Conservation (phyloP, 768 basidiomycete species). For the Mycena crocata region DNA sequence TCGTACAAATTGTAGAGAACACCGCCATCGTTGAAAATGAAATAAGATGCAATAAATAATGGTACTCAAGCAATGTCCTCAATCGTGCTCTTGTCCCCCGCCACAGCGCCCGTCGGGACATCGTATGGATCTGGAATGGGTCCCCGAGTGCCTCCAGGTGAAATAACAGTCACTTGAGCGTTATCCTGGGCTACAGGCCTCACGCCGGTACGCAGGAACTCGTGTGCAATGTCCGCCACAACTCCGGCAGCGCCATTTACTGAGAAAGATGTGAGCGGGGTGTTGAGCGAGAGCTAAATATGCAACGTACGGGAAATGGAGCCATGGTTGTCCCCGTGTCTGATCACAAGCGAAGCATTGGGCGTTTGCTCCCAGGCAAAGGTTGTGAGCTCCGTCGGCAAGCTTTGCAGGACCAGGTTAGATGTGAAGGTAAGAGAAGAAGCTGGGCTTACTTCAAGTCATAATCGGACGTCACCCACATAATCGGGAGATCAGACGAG, state of each 20-base stretch:
- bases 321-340: conserved; percentile 35
- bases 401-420: not conserved
- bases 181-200: conserved; percentile 14
- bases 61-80: not conserved
- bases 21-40: too few species aligned
- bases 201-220: conserved; percentile 23
- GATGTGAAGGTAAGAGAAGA: not conserved
- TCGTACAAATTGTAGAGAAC: too few species aligned
- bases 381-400: conserved; percentile 29
- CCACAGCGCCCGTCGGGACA: conserved; percentile 15
- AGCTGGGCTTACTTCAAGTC: conserved; percentile 25
- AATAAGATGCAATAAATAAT: too few species aligned
- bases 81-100: conserved; percentile 21
- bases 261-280: not conserved
- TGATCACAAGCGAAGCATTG: conserved; percentile 26
- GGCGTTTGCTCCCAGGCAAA: conserved; percentile 27
- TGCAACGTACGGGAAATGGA: conserved; percentile 16
- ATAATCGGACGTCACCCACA: conserved; percentile 27
- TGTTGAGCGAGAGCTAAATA: too few species aligned
- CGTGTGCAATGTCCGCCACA: not conserved
- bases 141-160: conserved; percentile 20
- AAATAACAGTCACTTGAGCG: conserved; percentile 22
- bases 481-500: conserved; percentile 11
- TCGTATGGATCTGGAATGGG: conserved; percentile 17
- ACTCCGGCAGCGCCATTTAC: not conserved